phyloP scores from a whole-genome alignment of 352 stramenopile species.

The Thalassiosira mediterranea region DNA sequence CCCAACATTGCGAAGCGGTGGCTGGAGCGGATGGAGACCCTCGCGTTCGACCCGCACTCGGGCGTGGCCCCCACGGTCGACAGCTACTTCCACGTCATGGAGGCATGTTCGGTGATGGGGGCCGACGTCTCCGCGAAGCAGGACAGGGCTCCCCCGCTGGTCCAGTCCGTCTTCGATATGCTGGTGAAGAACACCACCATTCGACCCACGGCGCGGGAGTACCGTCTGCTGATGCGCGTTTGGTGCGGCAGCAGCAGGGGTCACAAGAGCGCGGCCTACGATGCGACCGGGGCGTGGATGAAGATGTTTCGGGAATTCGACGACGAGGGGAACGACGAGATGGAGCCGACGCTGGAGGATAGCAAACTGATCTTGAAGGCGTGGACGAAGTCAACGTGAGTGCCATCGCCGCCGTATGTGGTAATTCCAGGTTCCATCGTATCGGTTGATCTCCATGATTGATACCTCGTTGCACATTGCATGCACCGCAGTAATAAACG shows the following conservation, averaged over 20 bases:
- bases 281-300: conserved; percentile 76
- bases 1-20: conserved; percentile 69
- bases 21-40: conserved; percentile 64
- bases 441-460: too few relatives aligned
- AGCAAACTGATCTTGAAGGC: conserved; percentile 72
- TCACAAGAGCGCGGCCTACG: conserved; percentile 61
- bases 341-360: conserved; percentile 75
- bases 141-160: conserved; percentile 28
- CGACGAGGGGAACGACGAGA: conserved; percentile 47
- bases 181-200: conserved; percentile 37
- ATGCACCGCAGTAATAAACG: conserved; percentile 62
- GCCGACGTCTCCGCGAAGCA: conserved; percentile 49
- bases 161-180: conserved; percentile 54
- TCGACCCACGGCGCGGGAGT: conserved; percentile 50
- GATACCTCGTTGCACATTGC: conserved; percentile 3
- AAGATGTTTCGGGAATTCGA: conserved; percentile 60
- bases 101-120: conserved; percentile 58
- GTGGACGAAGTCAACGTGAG: conserved; percentile 68
- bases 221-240: conserved; percentile 67
- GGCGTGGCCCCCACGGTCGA: conserved; percentile 46
- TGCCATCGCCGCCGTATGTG: too few relatives aligned
- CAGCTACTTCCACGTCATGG: conserved; percentile 70
- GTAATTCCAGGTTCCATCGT: conserved; percentile 10
- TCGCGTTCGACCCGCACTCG: conserved; percentile 24
- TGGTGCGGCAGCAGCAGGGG: conserved; percentile 61